Evolutionary conservation across 164 flowering plant genomes (phyloP), one percentile per base, ranked within the genome.

Genomic region (Stephania japonica): DNA sequence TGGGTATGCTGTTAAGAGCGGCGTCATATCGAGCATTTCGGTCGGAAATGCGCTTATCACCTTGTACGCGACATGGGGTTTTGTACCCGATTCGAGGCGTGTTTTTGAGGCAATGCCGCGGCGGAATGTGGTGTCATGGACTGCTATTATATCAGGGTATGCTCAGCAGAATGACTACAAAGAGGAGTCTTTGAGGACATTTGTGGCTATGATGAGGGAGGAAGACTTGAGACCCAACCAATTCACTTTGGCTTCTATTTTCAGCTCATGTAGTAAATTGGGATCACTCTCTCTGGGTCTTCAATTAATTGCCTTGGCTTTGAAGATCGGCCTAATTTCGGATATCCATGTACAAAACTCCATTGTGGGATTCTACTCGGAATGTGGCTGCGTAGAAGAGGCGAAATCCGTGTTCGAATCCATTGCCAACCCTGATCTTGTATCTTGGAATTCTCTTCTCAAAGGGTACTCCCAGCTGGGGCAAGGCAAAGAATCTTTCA

Each of bases 361-460:
- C 4, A 50, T 79, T 8, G 44, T 79, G 16, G 67, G 81, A 4
- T 75, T 79, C 56, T 76, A 64, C 43, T 65, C 78, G 2, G 78
- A 76, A 43, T 79, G 81, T 69, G 82, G 80, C 7, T 65, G 67
- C 63, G 10, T 80, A 65, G 78, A 80, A 47, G 76, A 72, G 18
- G 73, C 78, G 5, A 47, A 68, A 18, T 63, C 47, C 5, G 44
- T 18, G 14, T 80, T 80, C 63, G 63, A 72, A 4, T 32, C 44
- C 26, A 76, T 76, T 42, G 38, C 21, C 10, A 61, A 66, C 27
- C 76, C 76, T 7, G 81, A 79, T 44, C 53, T 79, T 67, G 72
- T 79, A 41, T 79, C 81, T 6, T 79, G 81, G 81, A 79, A 79
- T 65, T 75, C 81, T 70, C 74, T 79, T 21, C 43, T 79, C 21